Base-by-base conservation (phyloP, 2,329 filamentous ascomycete species). In the Xylaria sp. region DNA sequence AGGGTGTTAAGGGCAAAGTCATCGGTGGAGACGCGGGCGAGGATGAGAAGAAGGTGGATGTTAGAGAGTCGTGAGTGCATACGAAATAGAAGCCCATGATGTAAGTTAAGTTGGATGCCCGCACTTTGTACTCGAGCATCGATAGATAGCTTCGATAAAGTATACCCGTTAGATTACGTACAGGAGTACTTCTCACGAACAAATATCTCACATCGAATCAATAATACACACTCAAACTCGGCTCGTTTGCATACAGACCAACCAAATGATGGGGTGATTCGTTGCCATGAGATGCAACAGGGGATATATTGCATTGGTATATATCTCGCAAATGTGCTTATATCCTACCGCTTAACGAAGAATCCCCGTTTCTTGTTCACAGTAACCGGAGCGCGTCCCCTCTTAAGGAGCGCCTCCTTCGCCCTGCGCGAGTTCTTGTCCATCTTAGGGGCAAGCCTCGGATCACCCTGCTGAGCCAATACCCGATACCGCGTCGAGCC, bases 1-100 rank as follows among this genome's bases (percentile, higher is more conserved):
- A 87, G 74, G 87, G 91, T 3, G 88, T 91, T 18, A 87, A 90
- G 76, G 87, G 87, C 87, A 78, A 73, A 80, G 64, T 50, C 12
- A 56, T 69, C 25, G 70, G 63, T 20, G 63, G 68, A 15, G 34
- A 63, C 3, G 62, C 63, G 10, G 34, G 23, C 9, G 58, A n/a
- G 41, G 44, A 56, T 18, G 56, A 65, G 55, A 44, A 50, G 51
- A 48, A 39, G 37, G 18, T 34, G 13, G 5, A 34, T 18, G 58
- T 41, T 25, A 28, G 10, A 15, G 44, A 55, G 52, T 18, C 8
- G 18, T 37, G 48, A 46, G 18, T 52, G 12, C 39, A 37, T 15
- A 37, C 13, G 5, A 18, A n/a, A n/a, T 51, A 13, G 12, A 2
- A 41, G 37, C 20, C 18, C 1, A 41, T 48, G 2, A 41, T 5